Evolutionary conservation across 1,139 yeast species (phyloP).

Genomic region (Zhuliangozyma blackwelliae): DNA sequence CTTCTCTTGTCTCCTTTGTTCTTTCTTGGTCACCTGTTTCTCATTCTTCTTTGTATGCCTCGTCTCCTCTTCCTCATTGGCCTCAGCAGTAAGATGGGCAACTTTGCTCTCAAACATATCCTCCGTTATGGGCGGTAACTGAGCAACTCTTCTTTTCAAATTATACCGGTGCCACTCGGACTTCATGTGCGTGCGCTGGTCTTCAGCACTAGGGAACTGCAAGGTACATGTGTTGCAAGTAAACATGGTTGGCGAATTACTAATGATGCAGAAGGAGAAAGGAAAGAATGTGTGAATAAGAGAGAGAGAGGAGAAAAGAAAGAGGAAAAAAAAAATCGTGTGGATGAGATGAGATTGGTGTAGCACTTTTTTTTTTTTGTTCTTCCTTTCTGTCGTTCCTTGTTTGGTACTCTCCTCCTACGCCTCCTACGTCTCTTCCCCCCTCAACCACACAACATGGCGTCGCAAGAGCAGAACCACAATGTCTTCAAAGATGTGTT

Average conservation of each 20-base stretch:
- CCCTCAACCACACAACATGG: conserved; percentile 3
- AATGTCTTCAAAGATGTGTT: conserved; percentile 22
- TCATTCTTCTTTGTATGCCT: conserved; percentile 12
- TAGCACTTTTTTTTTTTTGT: background rate
- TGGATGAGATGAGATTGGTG: background rate
- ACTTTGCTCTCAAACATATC: conserved; percentile 45
- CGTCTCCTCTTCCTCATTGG: conserved; percentile 20
- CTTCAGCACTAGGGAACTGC: conserved; percentile 35
- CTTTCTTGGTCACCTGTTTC: conserved; percentile 55
- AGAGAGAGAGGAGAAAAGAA: background rate
- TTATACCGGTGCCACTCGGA: conserved; percentile 77
- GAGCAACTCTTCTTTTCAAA: conserved; percentile 57
- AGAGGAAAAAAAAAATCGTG: background rate
- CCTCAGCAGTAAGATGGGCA: conserved; percentile 23
- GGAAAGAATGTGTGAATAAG: too few relatives aligned
- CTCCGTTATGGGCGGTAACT: conserved; percentile 53
- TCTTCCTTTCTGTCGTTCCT: too few relatives aligned
- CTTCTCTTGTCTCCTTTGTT: conserved; percentile 58
- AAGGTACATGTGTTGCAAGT: conserved; percentile 46
- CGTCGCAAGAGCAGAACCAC: conserved; percentile 1
- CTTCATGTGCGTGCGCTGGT: conserved; percentile 48
- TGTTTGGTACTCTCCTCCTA: too few relatives aligned
- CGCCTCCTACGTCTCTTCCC: background rate
- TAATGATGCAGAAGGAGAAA: conserved; percentile 3
- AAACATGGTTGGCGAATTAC: conserved; percentile 18